Conservation (phyloP, 345 rosid genomes). For the Luvunga scandens region DNA sequence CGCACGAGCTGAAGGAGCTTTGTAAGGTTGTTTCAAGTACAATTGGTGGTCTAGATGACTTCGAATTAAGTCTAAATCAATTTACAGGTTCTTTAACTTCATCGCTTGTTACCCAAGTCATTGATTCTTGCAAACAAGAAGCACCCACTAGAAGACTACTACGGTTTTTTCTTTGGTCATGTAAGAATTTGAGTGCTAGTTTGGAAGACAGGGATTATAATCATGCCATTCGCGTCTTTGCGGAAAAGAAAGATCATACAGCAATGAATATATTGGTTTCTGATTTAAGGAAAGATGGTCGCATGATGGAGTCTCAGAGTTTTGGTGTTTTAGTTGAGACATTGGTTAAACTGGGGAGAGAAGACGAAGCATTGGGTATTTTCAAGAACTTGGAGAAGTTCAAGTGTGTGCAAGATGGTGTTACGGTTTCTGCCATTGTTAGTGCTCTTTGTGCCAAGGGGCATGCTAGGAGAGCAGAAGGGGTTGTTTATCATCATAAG, state of each 20-base stretch:
- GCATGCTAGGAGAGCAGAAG: slow-evolving; percentile 76
- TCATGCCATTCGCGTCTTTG: slow-evolving; percentile 56
- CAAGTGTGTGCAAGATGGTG: slow-evolving; percentile 60
- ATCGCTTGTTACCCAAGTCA: slow-evolving; percentile 40
- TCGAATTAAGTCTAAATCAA: slow-evolving; percentile 50
- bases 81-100: slow-evolving; percentile 40
- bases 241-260: slow-evolving; percentile 68
- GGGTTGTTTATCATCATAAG: slow-evolving; percentile 72
- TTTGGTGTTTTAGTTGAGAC: slow-evolving; percentile 61
- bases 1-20: slow-evolving; percentile 37
- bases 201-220: slow-evolving; percentile 62
- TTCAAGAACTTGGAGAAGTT: slow-evolving; percentile 84
- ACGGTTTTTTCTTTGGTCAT: slow-evolving; percentile 82
- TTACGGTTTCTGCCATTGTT: slow-evolving; percentile 53
- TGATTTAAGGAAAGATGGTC: slow-evolving; percentile 54
- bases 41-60: slow-evolving; percentile 77
- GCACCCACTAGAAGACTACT: slow-evolving; percentile 65
- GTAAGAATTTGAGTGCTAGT: slow-evolving; percentile 32
- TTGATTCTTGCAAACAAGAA: slow-evolving; percentile 51
- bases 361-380: slow-evolving; percentile 81
- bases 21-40: slow-evolving; percentile 50
- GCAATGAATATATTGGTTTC: slow-evolving; percentile 65
- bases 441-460: slow-evolving; percentile 75
- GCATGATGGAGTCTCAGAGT: slow-evolving; percentile 58
- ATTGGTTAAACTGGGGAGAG: slow-evolving; percentile 66